Evolutionary conservation across 768 basidiomycete genomes (phyloP), one percentile per base, ranked within the genome.

Genomic region (Mrakia gelida): DNA sequence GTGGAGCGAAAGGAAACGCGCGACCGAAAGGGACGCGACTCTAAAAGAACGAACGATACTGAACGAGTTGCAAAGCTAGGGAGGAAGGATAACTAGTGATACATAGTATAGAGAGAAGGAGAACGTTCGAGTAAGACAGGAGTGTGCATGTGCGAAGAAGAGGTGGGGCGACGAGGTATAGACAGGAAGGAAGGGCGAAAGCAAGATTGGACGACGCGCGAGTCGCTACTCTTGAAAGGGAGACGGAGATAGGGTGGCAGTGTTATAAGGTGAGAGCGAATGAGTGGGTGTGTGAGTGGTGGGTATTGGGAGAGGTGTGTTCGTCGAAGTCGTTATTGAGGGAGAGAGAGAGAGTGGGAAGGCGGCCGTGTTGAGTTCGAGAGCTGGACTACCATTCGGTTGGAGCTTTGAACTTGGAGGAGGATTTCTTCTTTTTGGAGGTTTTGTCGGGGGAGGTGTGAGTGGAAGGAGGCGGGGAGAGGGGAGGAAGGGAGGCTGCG

Each of bases 391-490:
- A 67, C 75, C 75, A 75, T 28, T 65, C 75, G 30, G 75, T 52
- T 8, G 63, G 62, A 5, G 75, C 75, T 32, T 75, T 75, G 75
- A 75, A 75, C 16, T 43, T 49, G 45, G 63, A 30, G 23, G 63
- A 65, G 13, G 45, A 30, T 49, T 75, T 75, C 30, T 75, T 75
- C 63, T 75, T 75, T 49, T 75, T 74, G 38, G 59, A 11, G 18
- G 28, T 16, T 21, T 45, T 34, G 43, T 13, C 16, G 63, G 23
- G 43, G 11, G 74, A 45, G 28, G 75, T n/a, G 34, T 45, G 45
- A 0, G 45, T 41, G 8, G 54, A 59, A 1, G 32, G 26, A 0
- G 52, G 30, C 1, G 54, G 54, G 18, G 72, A 56, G 54, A 26
- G 32, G 4, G 72, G 54, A 43, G 72, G 54, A n/a, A 65, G 41